Evolutionary conservation across 768 basidiomycete genomes (phyloP).

Genomic region (Podaxis pistillaris): DNA sequence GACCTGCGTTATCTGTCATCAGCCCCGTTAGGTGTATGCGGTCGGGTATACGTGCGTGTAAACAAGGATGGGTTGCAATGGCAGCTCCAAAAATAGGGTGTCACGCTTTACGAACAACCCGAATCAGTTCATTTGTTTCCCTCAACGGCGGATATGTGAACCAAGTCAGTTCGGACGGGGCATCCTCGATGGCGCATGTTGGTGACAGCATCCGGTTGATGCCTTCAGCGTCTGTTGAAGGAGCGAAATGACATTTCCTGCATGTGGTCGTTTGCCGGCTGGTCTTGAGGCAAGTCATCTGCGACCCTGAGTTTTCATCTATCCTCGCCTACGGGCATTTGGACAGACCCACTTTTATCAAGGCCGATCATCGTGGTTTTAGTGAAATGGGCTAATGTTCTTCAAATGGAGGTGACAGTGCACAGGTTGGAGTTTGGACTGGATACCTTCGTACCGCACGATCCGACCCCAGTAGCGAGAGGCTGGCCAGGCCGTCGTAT

Average conservation of each 20-base stretch:
- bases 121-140: constrained; percentile 2
- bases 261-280: background rate
- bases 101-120: constrained; percentile 5
- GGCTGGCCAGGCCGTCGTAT: background rate
- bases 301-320: background rate
- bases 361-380: background rate
- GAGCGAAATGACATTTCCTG: background rate
- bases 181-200: background rate
- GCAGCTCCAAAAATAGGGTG: constrained; percentile 12
- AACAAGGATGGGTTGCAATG: background rate
- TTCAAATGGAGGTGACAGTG: background rate
- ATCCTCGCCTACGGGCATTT: background rate
- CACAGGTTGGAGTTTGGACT: too few species aligned
- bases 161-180: constrained; percentile 3
- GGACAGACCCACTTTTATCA: background rate
- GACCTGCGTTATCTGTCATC: constrained; percentile 16
- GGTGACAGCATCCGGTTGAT: background rate
- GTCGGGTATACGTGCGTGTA: constrained; percentile 9
- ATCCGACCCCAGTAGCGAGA: background rate
- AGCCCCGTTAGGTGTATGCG: constrained; percentile 12
- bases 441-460: too few species aligned
- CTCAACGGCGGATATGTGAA: constrained; percentile 7
- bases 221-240: background rate
- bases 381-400: background rate
- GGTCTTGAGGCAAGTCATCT: background rate